phyloP scores from a whole-genome alignment of 164 flowering plant species.

The Kingdonia uniflora region DNA sequence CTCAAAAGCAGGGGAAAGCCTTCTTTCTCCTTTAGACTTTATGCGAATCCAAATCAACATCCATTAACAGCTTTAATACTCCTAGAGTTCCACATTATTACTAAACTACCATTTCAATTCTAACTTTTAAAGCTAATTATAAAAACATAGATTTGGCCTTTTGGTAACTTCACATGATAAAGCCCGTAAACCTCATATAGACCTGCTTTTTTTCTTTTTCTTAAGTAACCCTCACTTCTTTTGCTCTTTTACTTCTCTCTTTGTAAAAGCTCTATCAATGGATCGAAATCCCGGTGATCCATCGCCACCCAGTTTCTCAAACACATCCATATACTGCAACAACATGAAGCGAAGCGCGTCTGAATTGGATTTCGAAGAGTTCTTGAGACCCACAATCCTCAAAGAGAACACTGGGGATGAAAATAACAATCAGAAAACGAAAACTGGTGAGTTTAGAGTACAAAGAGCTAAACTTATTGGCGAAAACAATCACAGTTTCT shows the following conservation, averaged over 20 bases:
- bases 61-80: slow-evolving; percentile 6
- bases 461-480: background rate
- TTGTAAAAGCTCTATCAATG: background rate
- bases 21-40: slow-evolving; percentile 25
- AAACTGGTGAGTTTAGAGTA: background rate
- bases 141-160: background rate
- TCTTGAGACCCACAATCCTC: slow-evolving; percentile 3
- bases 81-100: slow-evolving; percentile 3
- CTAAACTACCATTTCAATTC: slow-evolving; percentile 1
- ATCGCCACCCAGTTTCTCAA: background rate
- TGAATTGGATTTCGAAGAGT: slow-evolving; percentile 18
- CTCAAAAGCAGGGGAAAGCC: no score
- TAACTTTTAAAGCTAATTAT: background rate
- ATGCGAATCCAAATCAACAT: slow-evolving; percentile 15
- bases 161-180: background rate
- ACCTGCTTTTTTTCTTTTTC: slow-evolving; percentile 5
- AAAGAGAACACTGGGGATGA: background rate
- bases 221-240: background rate
- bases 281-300: background rate
- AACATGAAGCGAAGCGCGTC: slow-evolving; percentile 26
- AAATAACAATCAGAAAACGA: slow-evolving; percentile 6
- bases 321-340: background rate
- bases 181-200: slow-evolving; percentile 7
- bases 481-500: background rate
- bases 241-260: background rate